phyloP scores from a whole-genome alignment of 495 filamentous ascomycete genomes.

The Penicillium paradoxum region DNA sequence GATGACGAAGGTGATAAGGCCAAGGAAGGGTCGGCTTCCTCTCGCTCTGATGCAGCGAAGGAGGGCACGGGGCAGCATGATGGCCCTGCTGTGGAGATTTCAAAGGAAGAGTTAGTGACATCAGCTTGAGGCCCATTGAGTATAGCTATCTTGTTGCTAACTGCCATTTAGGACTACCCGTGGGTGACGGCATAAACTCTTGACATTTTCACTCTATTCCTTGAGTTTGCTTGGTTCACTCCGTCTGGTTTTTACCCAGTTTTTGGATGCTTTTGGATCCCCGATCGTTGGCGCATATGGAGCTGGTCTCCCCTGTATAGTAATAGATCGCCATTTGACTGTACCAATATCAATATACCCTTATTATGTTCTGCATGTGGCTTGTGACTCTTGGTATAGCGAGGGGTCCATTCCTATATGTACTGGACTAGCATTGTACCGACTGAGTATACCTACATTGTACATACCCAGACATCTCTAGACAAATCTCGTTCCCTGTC shows the following conservation, averaged over 20 bases:
- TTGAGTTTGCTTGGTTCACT: background rate
- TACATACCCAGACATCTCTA: too few species aligned
- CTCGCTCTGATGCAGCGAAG: conserved; percentile 5
- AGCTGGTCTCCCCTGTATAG: conserved; percentile 13
- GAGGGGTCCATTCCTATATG: background rate
- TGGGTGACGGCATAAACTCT: conserved; percentile 15
- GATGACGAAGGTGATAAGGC: conserved; percentile 44
- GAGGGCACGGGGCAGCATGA: conserved; percentile 9
- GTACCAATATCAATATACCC: conserved; percentile 9
- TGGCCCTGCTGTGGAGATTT: conserved; percentile 35
- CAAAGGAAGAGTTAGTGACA: conserved; percentile 37
- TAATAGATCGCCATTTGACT: conserved; percentile 5
- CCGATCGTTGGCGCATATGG: background rate
- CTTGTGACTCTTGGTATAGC: background rate
- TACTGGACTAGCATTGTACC: background rate
- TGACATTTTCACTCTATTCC: background rate
- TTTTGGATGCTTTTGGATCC: background rate
- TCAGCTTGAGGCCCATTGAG: conserved; percentile 2
- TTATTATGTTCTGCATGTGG: conserved; percentile 2
- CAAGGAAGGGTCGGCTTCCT: conserved; percentile 6
- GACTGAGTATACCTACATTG: too few species aligned
- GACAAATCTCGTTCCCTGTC: too few species aligned
- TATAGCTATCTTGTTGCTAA: conserved; percentile 7
- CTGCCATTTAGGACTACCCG: conserved; percentile 24
- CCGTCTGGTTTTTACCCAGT: background rate